A percentile compares a stretch with the other conserved stretches of the same genome.
Evolutionary conservation across 2,329 filamentous ascomycete genomes (phyloP).

Genomic region (Scytalidium sp.): DNA sequence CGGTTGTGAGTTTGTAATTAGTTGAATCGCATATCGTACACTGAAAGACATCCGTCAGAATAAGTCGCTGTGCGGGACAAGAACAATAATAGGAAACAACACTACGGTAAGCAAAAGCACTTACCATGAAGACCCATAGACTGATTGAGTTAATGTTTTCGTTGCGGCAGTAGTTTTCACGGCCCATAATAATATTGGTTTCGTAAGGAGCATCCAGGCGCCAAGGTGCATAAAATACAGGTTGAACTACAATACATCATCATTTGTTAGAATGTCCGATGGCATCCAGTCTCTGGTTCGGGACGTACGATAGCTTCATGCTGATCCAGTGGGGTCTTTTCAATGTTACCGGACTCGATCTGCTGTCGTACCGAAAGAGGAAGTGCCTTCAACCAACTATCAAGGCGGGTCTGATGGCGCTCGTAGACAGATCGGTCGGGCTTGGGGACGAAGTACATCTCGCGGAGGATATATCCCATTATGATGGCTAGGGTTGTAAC

Average conservation of each 20-base stretch:
- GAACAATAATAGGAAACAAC: background rate
- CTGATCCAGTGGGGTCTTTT: slow-evolving; percentile 6
- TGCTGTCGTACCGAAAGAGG: slow-evolving; percentile 8
- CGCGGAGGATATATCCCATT: slow-evolving; percentile 10
- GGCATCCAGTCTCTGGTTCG: background rate
- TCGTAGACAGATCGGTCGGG: slow-evolving; percentile 7
- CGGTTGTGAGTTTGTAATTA: slow-evolving; percentile 6
- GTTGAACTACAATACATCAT: slow-evolving; percentile 6
- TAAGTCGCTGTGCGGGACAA: background rate
- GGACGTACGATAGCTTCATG: slow-evolving; percentile 9
- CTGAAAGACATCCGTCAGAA: slow-evolving; percentile 8
- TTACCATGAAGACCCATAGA: slow-evolving; percentile 8
- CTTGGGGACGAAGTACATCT: slow-evolving; percentile 10
- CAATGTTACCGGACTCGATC: slow-evolving; percentile 8
- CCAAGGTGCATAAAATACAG: slow-evolving; percentile 11
- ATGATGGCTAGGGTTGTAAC: slow-evolving; percentile 10
- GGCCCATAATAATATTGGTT: slow-evolving; percentile 9
- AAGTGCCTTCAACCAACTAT: slow-evolving; percentile 7
- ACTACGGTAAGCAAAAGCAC: background rate
- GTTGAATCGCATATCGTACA: slow-evolving; percentile 7
- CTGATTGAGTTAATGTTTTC: slow-evolving; percentile 2
- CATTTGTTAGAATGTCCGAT: background rate
- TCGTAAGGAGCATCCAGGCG: slow-evolving; percentile 9
- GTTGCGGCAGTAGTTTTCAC: slow-evolving; percentile 9
- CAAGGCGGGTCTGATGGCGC: slow-evolving; percentile 6